These are phyloP conservation scores for Phytopythium delawarense DNA, from an alignment of 352 stramenopile species.

Conservation along the genomic window DNA sequence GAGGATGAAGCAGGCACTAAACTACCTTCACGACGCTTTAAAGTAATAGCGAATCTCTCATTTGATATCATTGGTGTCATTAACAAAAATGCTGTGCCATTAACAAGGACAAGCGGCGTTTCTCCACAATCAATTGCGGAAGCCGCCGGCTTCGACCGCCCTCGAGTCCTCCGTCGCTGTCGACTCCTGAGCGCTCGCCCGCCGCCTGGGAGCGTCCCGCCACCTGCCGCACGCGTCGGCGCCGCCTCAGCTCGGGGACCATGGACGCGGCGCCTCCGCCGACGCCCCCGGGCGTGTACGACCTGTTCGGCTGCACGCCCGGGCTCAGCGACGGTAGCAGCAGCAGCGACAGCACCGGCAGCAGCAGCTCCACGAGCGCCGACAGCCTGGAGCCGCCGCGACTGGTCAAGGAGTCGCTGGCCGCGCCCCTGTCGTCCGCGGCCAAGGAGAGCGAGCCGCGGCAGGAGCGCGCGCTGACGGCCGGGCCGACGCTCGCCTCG, in stretches of 20 bases:
- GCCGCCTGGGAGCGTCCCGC: not conserved
- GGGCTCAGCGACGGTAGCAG: not conserved
- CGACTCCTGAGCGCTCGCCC: not conserved
- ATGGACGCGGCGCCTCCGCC: constrained; percentile 1
- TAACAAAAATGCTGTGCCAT: no score
- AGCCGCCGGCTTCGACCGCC: no score
- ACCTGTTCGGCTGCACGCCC: constrained; percentile 2
- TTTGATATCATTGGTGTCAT: no score
- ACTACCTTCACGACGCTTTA: no score
- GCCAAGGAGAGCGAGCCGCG: constrained; percentile 5
- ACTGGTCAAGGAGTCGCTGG: not conserved
- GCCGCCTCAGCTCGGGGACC: not conserved
- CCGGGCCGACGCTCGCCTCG: not conserved
- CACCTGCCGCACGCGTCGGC: not conserved
- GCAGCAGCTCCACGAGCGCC: not conserved
- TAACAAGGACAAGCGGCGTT: no score
- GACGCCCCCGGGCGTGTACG: constrained; percentile 5
- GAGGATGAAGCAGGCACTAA: no score
- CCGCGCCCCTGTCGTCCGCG: not conserved
- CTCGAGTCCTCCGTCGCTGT: not conserved
- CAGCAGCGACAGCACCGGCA: not conserved
- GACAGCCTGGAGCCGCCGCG: not conserved
- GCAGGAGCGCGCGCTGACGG: constrained; percentile 3
- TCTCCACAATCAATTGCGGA: no score
- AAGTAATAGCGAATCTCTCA: not conserved